phyloP scores from a whole-genome alignment of 345 rosid species.

The Clarkia xantiana region DNA sequence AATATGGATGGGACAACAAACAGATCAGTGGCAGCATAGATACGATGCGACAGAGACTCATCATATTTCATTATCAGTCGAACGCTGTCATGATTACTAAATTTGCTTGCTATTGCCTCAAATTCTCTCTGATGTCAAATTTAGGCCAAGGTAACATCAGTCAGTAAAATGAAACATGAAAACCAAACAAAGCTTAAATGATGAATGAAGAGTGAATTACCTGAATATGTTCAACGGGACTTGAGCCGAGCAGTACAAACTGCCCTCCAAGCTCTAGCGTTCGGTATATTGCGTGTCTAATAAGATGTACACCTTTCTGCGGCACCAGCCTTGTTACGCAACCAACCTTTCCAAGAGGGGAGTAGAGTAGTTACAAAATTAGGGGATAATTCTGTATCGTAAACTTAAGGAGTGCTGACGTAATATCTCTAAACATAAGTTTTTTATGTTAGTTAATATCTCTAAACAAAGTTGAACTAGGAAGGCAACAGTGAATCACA shows the following conservation, averaged over 20 bases:
- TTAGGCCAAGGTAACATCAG: too few species aligned
- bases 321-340: conserved; percentile 96
- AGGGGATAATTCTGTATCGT: too few species aligned
- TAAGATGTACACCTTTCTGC: conserved; percentile 92
- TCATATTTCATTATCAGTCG: conserved; percentile 76
- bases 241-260: conserved; percentile 90
- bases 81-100: conserved; percentile 48
- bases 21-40: conserved; percentile 84
- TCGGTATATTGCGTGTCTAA: conserved; percentile 83
- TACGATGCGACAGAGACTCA: conserved; percentile 71
- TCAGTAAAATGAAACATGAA: too few species aligned
- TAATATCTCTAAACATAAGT: too few species aligned
- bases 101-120: conserved; percentile 66
- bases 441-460: too few species aligned
- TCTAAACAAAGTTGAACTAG: too few species aligned
- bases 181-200: background rate
- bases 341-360: conserved; percentile 42
- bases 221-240: conserved; percentile 90
- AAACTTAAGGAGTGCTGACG: too few species aligned
- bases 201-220: conserved; percentile 8
- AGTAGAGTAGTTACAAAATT: too few species aligned
- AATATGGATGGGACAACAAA: conserved; percentile 89
- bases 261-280: conserved; percentile 94
- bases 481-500: too few species aligned
- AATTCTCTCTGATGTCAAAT: conserved; percentile 51